These are phyloP conservation scores for Fusarium sororula DNA, from an alignment of 2,329 filamentous ascomycete genomes.

Conservation along the genomic window DNA sequence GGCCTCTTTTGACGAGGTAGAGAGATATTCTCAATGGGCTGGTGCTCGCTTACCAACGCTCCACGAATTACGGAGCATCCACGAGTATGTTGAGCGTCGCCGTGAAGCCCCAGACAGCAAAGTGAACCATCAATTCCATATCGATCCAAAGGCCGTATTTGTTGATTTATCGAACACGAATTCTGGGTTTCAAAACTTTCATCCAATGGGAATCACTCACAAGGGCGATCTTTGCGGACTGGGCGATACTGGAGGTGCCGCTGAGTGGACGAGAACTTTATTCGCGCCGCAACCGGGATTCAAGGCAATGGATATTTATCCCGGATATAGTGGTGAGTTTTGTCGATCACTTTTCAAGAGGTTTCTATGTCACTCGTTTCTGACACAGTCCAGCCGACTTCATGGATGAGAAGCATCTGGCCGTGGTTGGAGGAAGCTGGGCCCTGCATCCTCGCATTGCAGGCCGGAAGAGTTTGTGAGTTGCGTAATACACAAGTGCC, in stretches of 20 bases:
- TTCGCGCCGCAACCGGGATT: constrained; percentile 17
- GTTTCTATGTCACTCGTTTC: no score
- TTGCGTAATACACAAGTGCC: accelerated
- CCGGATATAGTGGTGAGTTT: constrained; percentile 20
- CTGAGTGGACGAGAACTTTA: constrained; percentile 15
- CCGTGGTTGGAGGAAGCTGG: constrained; percentile 24
- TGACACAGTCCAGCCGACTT: constrained; percentile 14
- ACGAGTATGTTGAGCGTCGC: constrained; percentile 2
- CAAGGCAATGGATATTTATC: constrained; percentile 28
- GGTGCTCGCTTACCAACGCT: constrained; percentile 21
- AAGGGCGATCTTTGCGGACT: constrained; percentile 12
- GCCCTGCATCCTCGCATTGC: constrained; percentile 22
- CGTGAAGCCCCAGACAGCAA: not conserved
- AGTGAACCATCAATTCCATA: constrained; percentile 4
- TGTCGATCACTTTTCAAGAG: accelerated
- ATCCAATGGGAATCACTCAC: constrained; percentile 8
- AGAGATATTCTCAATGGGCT: constrained; percentile 13
- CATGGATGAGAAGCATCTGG: constrained; percentile 24
- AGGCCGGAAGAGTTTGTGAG: constrained; percentile 27
- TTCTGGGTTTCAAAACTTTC: constrained; percentile 15
- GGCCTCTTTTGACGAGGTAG: constrained; percentile 22
- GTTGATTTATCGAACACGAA: constrained; percentile 5
- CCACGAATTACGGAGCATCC: constrained; percentile 20
- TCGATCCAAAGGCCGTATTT: not conserved
- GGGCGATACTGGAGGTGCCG: constrained; percentile 22